Percentiles rank a stretch among this genome's conserved stretches.
Evolutionary conservation across 208 protist species (phyloP).

Genomic region (Crithidia thermophila): DNA sequence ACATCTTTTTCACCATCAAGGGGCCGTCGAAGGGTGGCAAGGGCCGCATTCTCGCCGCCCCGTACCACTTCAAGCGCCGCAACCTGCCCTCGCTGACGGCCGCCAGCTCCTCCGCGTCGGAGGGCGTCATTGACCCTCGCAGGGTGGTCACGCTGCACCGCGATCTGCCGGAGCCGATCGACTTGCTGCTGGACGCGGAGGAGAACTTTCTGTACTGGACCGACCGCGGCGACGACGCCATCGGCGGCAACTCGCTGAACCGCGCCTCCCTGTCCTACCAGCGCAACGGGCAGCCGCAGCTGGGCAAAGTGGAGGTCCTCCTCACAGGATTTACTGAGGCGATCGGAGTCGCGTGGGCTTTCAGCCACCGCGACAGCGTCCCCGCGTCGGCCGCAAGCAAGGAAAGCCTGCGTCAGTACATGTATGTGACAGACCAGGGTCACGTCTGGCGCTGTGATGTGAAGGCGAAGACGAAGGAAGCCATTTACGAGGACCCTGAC

Average conservation of each 20-base stretch:
- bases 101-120: conserved; percentile 17
- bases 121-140: conserved; percentile 41
- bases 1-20: conserved; percentile 52
- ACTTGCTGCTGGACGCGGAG: conserved; percentile 38
- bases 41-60: conserved; percentile 41
- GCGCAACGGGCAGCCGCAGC: conserved; percentile 15
- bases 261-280: conserved; percentile 29
- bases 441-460: conserved; percentile 44
- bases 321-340: conserved; percentile 43
- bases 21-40: conserved; percentile 41
- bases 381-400: conserved; percentile 3
- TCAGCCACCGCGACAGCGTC: conserved; percentile 17
- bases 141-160: conserved; percentile 26
- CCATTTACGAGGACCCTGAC: conserved; percentile 20
- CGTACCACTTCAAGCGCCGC: conserved; percentile 39
- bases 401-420: conserved; percentile 30
- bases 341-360: conserved; percentile 47
- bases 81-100: conserved; percentile 29
- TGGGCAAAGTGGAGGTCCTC: conserved; percentile 35
- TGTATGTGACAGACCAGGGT: conserved; percentile 45
- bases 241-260: conserved; percentile 47
- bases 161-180: conserved; percentile 47
- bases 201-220: conserved; percentile 50
- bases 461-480: conserved; percentile 29
- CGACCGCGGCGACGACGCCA: conserved; percentile 35